These are phyloP conservation scores for Solanum corneliomulleri DNA, from an alignment of 257 asterid species.

Conservation along the genomic window DNA sequence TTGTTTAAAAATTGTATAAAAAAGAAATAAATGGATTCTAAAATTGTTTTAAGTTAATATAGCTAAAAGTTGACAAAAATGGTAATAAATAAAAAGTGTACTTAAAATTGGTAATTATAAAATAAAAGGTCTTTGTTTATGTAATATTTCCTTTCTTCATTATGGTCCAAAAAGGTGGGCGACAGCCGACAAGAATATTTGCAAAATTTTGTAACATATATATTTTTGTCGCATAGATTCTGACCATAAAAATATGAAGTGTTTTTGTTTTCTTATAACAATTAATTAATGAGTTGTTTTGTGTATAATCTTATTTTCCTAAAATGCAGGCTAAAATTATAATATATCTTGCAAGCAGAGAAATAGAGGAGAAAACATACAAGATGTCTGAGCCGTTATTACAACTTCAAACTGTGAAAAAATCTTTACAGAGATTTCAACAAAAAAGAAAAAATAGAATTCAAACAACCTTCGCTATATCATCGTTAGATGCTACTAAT, in stretches of 20 bases:
- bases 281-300: not conserved
- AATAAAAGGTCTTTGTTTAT: too few species aligned
- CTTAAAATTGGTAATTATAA: too few species aligned
- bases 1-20: too few species aligned
- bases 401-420: conserved; percentile 6
- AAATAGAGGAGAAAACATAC: not conserved
- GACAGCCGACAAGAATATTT: not conserved
- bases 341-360: conserved; percentile 11
- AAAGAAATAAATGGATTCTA: too few species aligned
- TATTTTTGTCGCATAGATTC: too few species aligned
- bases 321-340: conserved; percentile 3
- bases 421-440: conserved; percentile 14
- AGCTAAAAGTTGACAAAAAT: too few species aligned
- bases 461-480: conserved; percentile 6
- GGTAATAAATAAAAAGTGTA: too few species aligned
- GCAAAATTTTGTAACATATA: too few species aligned
- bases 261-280: not conserved
- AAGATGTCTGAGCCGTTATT: not conserved
- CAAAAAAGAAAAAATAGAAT: conserved; percentile 16
- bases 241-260: too few species aligned
- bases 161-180: not conserved
- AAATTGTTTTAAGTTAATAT: too few species aligned
- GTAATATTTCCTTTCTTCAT: not conserved
- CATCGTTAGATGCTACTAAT: not conserved
- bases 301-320: not conserved